Evolutionary conservation across 139 green algal species (phyloP).

Genomic region (Closterium sp.): DNA sequence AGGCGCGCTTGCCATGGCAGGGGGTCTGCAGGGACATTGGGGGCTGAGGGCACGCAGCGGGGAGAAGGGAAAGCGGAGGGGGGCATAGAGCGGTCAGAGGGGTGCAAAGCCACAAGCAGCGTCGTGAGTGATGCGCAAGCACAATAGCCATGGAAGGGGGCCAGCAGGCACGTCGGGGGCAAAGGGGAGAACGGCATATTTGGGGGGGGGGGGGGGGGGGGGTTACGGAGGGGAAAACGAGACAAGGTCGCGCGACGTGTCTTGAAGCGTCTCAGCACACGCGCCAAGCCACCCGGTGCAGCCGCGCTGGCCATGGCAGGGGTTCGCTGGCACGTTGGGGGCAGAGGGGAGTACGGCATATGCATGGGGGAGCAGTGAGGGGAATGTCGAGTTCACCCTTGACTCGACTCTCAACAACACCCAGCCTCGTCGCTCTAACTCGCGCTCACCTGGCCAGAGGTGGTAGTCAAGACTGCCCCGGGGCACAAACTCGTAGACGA

Average conservation of each 20-base stretch:
- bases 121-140: background rate
- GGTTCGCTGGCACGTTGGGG: background rate
- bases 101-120: background rate
- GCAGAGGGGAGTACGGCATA: no score
- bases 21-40: background rate
- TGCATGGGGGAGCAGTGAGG: no score
- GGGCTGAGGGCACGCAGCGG: background rate
- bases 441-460: conserved; percentile 8
- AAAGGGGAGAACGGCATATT: background rate
- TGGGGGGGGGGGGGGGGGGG: background rate
- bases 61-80: background rate
- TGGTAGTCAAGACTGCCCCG: conserved; percentile 29
- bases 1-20: conserved; percentile 23
- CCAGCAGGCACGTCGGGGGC: background rate
- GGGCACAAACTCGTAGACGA: conserved; percentile 38
- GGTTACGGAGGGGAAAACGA: background rate
- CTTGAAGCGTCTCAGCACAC: no score
- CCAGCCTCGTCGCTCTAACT: no score
- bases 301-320: background rate
- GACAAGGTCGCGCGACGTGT: background rate
- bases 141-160: background rate
- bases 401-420: background rate
- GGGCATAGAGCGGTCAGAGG: background rate
- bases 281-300: conserved; percentile 7
- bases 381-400: no score